These are phyloP conservation scores for Scedosporium minutisporum DNA, from an alignment of 2,329 filamentous ascomycete genomes.

Conservation along the genomic window DNA sequence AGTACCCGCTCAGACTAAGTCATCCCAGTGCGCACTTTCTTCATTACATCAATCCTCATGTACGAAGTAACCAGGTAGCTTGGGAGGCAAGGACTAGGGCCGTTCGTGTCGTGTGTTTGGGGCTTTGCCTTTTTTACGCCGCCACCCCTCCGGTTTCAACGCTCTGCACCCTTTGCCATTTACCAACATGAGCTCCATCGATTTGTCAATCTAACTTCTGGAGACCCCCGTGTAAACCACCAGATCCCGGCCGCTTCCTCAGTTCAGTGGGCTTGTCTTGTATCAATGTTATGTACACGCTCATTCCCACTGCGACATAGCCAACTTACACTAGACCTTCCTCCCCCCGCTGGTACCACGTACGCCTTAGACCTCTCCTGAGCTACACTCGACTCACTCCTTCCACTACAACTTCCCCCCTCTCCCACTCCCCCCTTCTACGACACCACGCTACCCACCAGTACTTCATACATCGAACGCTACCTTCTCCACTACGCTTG, in stretches of 20 bases:
- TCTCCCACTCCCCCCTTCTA: neutral
- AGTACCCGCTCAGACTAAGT: too few species aligned
- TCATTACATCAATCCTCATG: neutral
- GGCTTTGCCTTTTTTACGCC: neutral
- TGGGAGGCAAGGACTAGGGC: neutral
- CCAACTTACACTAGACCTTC: too few species aligned
- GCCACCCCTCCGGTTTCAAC: neutral
- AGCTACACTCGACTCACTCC: neutral
- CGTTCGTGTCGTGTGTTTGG: neutral
- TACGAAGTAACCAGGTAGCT: neutral
- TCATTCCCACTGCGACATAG: too few species aligned
- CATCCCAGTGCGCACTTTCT: neutral
- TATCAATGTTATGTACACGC: too few species aligned
- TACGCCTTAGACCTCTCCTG: too few species aligned
- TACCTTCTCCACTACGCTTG: neutral
- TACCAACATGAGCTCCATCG: neutral
- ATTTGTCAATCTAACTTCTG: neutral
- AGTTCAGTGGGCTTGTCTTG: too few species aligned
- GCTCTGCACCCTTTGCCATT: neutral
- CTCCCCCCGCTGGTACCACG: too few species aligned
- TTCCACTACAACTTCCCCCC: neutral
- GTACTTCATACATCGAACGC: neutral
- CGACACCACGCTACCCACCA: neutral
- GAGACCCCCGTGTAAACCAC: too few species aligned
- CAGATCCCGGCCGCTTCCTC: too few species aligned